phyloP scores from a whole-genome alignment of 371 early-diverging fungal genomes.

The Dichotomocladium elegans region DNA sequence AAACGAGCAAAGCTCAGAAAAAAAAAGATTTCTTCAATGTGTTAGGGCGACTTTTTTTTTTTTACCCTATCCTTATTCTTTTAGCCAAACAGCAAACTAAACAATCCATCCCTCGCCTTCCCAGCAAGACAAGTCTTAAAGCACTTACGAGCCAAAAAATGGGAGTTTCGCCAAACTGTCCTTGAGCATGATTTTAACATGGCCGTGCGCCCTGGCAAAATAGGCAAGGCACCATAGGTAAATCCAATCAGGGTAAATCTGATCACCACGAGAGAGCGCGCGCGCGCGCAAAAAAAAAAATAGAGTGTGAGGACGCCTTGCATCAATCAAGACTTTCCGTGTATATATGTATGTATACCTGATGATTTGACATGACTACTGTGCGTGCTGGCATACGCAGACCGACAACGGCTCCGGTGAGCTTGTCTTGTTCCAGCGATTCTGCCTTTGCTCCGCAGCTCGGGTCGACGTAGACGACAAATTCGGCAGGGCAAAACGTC shows the following conservation, averaged over 20 bases:
- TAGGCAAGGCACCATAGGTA: conserved; percentile 76
- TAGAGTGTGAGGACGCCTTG: not conserved
- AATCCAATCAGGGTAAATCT: conserved; percentile 86
- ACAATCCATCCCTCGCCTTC: not conserved
- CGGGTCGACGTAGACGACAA: conserved; percentile 56
- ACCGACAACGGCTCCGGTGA: too few species aligned
- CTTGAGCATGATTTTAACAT: conserved; percentile 81
- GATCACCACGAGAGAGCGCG: too few species aligned
- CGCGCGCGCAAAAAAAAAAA: too few species aligned
- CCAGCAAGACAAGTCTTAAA: not conserved
- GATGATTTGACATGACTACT: conserved; percentile 76
- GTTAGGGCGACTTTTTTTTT: too few species aligned
- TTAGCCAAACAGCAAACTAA: too few species aligned
- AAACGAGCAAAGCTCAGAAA: conserved; percentile 1
- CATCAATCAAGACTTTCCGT: not conserved
- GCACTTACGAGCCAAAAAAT: conserved; percentile 70
- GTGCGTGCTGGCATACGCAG: conserved; percentile 43
- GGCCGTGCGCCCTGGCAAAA: conserved; percentile 61
- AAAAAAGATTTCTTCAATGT: too few species aligned
- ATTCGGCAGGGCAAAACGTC: conserved; percentile 59
- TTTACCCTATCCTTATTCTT: too few species aligned
- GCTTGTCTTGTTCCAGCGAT: conserved; percentile 5
- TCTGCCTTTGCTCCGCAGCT: conserved; percentile 27
- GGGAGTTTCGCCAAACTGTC: conserved; percentile 69
- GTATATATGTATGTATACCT: conserved; percentile 31